Conservation (phyloP, 176 grass and related monocot genomes). For the Zea luxurians region DNA sequence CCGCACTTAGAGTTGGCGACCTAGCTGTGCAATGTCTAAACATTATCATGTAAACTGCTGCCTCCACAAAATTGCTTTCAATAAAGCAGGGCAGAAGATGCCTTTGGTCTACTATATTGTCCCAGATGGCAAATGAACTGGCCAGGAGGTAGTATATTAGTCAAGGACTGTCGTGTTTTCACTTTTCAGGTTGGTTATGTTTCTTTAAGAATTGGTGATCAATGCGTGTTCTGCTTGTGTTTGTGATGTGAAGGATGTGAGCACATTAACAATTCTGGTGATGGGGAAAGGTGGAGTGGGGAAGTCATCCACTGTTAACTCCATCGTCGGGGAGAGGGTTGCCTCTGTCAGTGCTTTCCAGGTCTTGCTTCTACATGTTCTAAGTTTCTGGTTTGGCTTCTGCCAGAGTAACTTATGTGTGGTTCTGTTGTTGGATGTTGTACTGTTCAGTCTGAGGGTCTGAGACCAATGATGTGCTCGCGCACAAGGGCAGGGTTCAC, state of each 20-base stretch:
- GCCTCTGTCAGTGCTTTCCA: slow-evolving; percentile 87
- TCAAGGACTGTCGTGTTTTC: background rate
- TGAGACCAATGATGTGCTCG: slow-evolving; percentile 82
- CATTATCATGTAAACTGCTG: background rate
- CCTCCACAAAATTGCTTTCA: background rate
- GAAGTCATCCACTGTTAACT: slow-evolving; percentile 95
- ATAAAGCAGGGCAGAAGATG: background rate
- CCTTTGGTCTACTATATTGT: background rate
- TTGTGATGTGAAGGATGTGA: slow-evolving; percentile 63
- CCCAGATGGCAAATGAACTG: background rate
- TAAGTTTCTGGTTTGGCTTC: background rate
- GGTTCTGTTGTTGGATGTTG: background rate
- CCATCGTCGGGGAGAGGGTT: slow-evolving; percentile 82
- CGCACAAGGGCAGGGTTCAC: slow-evolving; percentile 78
- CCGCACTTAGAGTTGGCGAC: background rate
- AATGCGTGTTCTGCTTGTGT: slow-evolving; percentile 13
- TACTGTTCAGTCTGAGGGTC: slow-evolving; percentile 74
- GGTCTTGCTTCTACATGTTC: slow-evolving; percentile 37
- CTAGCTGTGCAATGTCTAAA: background rate
- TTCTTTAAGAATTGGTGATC: background rate
- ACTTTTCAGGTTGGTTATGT: background rate
- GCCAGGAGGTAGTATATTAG: background rate
- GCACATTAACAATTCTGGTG: slow-evolving; percentile 86
- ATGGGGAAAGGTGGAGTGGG: slow-evolving; percentile 98
- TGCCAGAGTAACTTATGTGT: background rate